phyloP scores from a whole-genome alignment of 1,284 basidiomycete species.

The Caloboletus firmus region DNA sequence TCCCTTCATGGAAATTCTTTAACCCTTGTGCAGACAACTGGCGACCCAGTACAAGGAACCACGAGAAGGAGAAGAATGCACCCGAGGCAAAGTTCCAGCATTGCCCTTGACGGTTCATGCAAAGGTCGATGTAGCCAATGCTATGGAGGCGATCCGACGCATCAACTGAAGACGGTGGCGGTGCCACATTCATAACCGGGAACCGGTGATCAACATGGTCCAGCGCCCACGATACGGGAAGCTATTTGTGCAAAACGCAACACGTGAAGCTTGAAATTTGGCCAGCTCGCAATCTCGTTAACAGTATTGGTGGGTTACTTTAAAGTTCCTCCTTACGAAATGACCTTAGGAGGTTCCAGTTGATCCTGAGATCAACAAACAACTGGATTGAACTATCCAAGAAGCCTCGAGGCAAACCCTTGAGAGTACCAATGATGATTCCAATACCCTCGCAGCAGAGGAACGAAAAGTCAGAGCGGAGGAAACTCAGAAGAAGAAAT shows the following conservation, averaged over 20 bases:
- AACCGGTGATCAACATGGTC: slow-evolving; percentile 60
- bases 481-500: slow-evolving; percentile 41
- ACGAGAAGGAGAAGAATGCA: too few relatives aligned
- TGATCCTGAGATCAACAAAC: slow-evolving; percentile 50
- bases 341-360: slow-evolving; percentile 39
- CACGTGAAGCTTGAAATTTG: slow-evolving; percentile 57
- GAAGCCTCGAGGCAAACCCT: slow-evolving; percentile 40
- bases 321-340: not conserved
- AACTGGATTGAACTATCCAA: slow-evolving; percentile 45
- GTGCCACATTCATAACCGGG: slow-evolving; percentile 64
- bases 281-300: slow-evolving; percentile 51
- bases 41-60: too few relatives aligned
- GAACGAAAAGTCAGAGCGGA: slow-evolving; percentile 40
- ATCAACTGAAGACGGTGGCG: slow-evolving; percentile 39
- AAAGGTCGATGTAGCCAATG: slow-evolving; percentile 50
- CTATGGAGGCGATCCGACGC: slow-evolving; percentile 59
- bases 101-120: slow-evolving; percentile 52
- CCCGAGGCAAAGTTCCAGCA: too few relatives aligned
- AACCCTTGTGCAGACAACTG: too few relatives aligned
- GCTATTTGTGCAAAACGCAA: slow-evolving; percentile 60
- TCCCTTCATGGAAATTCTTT: too few relatives aligned
- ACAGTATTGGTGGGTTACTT: slow-evolving; percentile 51
- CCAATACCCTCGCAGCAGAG: slow-evolving; percentile 35
- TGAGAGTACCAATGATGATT: slow-evolving; percentile 38
- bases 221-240: slow-evolving; percentile 73